phyloP scores from a whole-genome alignment of 1,139 yeast genomes.

The Kodamaea sp. region DNA sequence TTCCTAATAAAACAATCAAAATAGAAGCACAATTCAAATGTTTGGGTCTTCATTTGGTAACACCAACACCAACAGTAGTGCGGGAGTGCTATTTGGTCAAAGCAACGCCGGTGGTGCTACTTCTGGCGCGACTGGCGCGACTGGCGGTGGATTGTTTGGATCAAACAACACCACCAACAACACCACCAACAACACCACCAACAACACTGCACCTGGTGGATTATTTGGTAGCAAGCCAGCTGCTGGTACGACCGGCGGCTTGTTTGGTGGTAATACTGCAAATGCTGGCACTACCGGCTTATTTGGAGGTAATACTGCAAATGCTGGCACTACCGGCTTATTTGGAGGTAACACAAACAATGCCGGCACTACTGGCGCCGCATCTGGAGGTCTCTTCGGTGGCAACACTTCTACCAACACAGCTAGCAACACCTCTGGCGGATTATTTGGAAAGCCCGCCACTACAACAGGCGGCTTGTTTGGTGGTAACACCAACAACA shows the following conservation, averaged over 20 bases:
- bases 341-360: conserved; percentile 1
- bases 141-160: conserved; percentile 13
- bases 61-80: conserved; percentile 6
- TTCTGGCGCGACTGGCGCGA: conserved; percentile 12
- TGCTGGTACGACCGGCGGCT: conserved; percentile 9
- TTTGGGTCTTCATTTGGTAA: conserved; percentile 10
- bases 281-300: conserved; percentile 22
- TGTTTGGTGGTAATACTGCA: conserved; percentile 20
- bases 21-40: conserved; percentile 5
- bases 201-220: conserved; percentile 21
- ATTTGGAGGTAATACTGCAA: conserved; percentile 17
- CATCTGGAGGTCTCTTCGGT: conserved; percentile 14
- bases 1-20: not conserved
- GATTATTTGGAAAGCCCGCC: conserved; percentile 10
- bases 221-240: conserved; percentile 26
- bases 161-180: too few relatives aligned
- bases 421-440: conserved; percentile 7
- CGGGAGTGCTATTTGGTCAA: conserved; percentile 8
- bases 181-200: conserved; percentile 7
- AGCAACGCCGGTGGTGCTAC: conserved; percentile 19
- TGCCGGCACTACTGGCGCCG: too few relatives aligned
- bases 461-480: conserved; percentile 14
- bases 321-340: not conserved
- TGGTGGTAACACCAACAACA: conserved; percentile 9
- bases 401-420: conserved; percentile 2